Conservation (phyloP, 2,329 filamentous ascomycete genomes). For the Colletotrichum sojae region DNA sequence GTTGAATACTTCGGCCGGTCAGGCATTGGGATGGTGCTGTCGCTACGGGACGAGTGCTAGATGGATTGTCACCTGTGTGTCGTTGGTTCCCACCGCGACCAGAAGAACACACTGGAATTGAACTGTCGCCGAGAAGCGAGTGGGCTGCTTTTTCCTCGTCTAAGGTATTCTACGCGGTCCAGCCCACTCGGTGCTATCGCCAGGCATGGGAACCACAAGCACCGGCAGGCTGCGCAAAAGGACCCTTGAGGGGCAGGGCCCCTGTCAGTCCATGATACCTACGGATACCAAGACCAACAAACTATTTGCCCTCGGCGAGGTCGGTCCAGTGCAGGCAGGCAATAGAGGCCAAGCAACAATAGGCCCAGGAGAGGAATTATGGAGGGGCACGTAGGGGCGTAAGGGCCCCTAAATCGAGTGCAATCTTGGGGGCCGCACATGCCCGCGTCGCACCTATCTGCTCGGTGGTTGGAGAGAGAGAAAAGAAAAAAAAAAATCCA, state of each 20-base stretch:
- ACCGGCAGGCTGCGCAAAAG: background rate
- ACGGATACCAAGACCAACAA: background rate
- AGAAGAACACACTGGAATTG: background rate
- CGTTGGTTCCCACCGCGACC: background rate
- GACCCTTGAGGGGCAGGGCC: constrained; percentile 16
- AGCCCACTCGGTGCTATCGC: background rate
- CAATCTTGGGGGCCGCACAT: constrained; percentile 6
- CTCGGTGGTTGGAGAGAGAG: constrained; percentile 4
- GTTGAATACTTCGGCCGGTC: constrained; percentile 19
- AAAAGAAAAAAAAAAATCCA: constrained; percentile 14
- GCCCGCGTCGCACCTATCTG: constrained; percentile 15
- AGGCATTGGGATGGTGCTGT: background rate
- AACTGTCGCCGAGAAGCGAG: too few relatives aligned
- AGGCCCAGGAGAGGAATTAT: constrained; percentile 1
- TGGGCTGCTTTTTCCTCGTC: background rate
- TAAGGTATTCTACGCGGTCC: background rate
- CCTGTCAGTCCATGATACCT: background rate
- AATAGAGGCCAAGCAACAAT: too few relatives aligned
- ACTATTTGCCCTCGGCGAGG: too few relatives aligned
- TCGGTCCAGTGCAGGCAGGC: too few relatives aligned
- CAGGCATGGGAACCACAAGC: background rate
- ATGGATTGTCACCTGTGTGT: too few relatives aligned
- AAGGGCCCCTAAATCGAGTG: constrained; percentile 13
- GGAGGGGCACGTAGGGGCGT: constrained; percentile 7
- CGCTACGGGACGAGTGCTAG: background rate